Conservation (phyloP, 768 basidiomycete genomes). For the Termitomyces sp. region DNA sequence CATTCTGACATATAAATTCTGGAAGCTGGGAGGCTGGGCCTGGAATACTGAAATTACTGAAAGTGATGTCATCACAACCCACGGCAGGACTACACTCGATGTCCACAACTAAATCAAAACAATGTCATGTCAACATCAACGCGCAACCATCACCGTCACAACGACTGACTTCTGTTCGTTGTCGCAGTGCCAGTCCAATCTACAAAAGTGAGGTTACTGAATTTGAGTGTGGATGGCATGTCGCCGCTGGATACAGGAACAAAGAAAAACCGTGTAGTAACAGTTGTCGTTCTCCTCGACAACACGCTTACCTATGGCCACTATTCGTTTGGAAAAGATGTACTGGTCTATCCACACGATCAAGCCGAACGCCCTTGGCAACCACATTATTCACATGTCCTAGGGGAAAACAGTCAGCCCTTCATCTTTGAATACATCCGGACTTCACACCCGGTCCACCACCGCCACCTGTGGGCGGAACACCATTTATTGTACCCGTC, state of each 20-base stretch:
- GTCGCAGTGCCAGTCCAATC: slow-evolving; percentile 43
- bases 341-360: slow-evolving; percentile 40
- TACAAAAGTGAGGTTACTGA: slow-evolving; percentile 40
- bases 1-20: slow-evolving; percentile 43
- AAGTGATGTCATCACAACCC: slow-evolving; percentile 40
- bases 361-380: slow-evolving; percentile 36
- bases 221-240: slow-evolving; percentile 41
- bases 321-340: slow-evolving; percentile 50
- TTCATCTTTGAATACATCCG: not conserved
- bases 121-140: slow-evolving; percentile 1
- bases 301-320: slow-evolving; percentile 32
- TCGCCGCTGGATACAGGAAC: slow-evolving; percentile 34
- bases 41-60: slow-evolving; percentile 33
- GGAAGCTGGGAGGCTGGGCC: slow-evolving; percentile 31
- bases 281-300: not conserved
- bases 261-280: not conserved
- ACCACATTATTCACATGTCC: slow-evolving; percentile 42
- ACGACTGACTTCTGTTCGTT: slow-evolving; percentile 31
- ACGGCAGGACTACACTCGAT: slow-evolving; percentile 46
- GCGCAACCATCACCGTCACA: not conserved
- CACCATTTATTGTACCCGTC: slow-evolving; percentile 45
- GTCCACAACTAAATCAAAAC: slow-evolving; percentile 34
- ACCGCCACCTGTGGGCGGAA: slow-evolving; percentile 52
- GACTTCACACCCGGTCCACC: slow-evolving; percentile 38
- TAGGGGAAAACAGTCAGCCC: slow-evolving; percentile 13